Percentiles rank a stretch among this genome's conserved stretches.
Conservation (phyloP, 1,284 basidiomycete genomes). For the Cutaneotrichosporon mucoides region DNA sequence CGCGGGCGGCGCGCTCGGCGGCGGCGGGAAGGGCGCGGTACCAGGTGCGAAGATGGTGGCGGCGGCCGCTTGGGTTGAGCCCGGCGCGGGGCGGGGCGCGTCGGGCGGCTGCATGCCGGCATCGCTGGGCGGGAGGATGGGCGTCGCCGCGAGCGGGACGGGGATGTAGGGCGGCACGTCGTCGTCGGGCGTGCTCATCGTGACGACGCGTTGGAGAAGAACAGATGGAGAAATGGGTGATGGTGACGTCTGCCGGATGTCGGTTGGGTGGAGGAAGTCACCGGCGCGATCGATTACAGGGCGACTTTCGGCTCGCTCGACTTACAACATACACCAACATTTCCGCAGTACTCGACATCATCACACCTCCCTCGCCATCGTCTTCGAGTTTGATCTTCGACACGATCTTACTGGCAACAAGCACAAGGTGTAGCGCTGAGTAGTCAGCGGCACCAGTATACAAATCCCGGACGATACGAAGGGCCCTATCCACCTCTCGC, state of each 20-base stretch:
- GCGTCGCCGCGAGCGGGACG: constrained; percentile 16
- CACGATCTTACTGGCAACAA: too few relatives aligned
- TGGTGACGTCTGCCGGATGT: constrained; percentile 4
- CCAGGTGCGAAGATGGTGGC: background rate
- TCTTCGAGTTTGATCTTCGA: too few relatives aligned
- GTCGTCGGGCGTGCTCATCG: background rate
- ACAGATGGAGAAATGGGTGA: background rate
- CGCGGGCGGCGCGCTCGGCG: constrained; percentile 8
- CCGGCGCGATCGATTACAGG: too few relatives aligned
- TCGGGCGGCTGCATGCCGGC: background rate
- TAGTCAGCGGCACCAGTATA: too few relatives aligned
- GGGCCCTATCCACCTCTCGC: background rate
- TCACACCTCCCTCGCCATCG: too few relatives aligned
- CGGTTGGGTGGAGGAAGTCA: too few relatives aligned
- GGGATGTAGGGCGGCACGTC: constrained; percentile 19
- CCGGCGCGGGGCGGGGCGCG: background rate
- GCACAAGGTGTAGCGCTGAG: too few relatives aligned
- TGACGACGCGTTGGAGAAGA: too few relatives aligned
- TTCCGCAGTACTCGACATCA: too few relatives aligned
- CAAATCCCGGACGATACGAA: too few relatives aligned
- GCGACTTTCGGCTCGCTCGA: too few relatives aligned
- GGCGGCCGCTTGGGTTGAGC: background rate
- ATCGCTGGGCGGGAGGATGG: constrained; percentile 8
- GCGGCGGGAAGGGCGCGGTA: constrained; percentile 12
- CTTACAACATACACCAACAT: too few relatives aligned